Conservation (phyloP, 1,284 basidiomycete genomes). For the Sporisorium scitamineum region DNA sequence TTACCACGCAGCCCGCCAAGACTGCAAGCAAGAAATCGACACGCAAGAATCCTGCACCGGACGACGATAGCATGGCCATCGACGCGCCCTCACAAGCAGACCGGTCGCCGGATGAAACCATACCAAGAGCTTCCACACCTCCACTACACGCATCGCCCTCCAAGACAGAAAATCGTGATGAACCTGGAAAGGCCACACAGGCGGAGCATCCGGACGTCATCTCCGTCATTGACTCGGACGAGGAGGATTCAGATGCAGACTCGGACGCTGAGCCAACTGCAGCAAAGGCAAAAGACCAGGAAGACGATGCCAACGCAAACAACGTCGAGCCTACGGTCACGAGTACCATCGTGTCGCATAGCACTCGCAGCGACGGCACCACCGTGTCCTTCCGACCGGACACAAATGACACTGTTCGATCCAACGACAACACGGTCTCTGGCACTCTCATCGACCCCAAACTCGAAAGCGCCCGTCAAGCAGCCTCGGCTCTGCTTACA, state of each 20-base stretch:
- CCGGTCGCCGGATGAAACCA: conserved; percentile 4
- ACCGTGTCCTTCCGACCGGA: conserved; percentile 23
- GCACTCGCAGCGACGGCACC: conserved; percentile 23
- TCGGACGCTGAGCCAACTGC: conserved; percentile 12
- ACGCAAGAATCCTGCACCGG: conserved; percentile 8
- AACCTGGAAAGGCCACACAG: not conserved
- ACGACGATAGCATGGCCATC: conserved; percentile 45
- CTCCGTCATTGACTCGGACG: conserved; percentile 30
- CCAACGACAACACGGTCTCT: conserved; percentile 38
- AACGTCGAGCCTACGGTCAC: conserved; percentile 25
- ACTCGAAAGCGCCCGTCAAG: conserved; percentile 37
- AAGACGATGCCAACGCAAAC: not conserved
- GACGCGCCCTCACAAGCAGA: conserved; percentile 9
- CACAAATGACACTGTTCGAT: conserved; percentile 28
- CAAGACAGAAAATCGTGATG: conserved; percentile 2
- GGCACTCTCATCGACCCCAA: conserved; percentile 29
- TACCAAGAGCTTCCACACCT: conserved; percentile 48
- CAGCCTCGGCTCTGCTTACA: conserved; percentile 29
- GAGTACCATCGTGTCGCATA: conserved; percentile 22
- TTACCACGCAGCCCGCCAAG: conserved; percentile 3
- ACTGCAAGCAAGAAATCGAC: not conserved
- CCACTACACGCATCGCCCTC: conserved; percentile 22
- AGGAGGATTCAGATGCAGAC: conserved; percentile 23
- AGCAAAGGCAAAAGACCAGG: not conserved
- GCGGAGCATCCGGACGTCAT: conserved; percentile 9